These are phyloP conservation scores for Pisolithus tinctorius DNA, from an alignment of 768 basidiomycete genomes.

Conservation along the genomic window DNA sequence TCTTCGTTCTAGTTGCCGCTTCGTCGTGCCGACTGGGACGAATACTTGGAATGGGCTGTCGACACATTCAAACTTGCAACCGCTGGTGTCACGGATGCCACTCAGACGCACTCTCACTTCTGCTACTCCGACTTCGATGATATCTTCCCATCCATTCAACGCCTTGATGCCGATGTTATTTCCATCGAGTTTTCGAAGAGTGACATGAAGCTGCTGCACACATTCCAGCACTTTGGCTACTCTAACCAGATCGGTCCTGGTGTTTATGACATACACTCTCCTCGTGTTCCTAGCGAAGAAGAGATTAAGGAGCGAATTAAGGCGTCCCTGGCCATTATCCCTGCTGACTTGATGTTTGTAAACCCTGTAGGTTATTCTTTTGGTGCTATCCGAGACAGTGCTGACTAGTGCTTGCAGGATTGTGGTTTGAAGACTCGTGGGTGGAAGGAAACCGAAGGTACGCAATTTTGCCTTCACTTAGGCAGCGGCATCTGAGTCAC, in stretches of 20 bases:
- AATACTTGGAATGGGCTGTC: constrained; percentile 96
- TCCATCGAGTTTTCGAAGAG: constrained; percentile 98
- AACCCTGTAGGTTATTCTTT: constrained; percentile 58
- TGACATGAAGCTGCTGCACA: constrained; percentile 94
- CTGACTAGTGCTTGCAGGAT: constrained; percentile 40
- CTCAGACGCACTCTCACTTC: constrained; percentile 99
- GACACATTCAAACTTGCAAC: constrained; percentile 98
- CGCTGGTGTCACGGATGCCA: constrained; percentile 87
- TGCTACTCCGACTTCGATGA: constrained; percentile 99
- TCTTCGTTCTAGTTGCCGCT: constrained; percentile 67
- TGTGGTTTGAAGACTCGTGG: constrained; percentile 98
- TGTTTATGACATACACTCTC: constrained; percentile 99
- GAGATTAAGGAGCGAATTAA: constrained; percentile 93
- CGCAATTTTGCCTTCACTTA: constrained; percentile 5
- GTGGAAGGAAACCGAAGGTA: constrained; percentile 93
- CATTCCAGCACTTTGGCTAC: constrained; percentile 94
- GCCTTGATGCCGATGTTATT: constrained; percentile 97
- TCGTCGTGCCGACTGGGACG: constrained; percentile 92
- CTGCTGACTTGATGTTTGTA: constrained; percentile 76
- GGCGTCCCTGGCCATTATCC: constrained; percentile 77
- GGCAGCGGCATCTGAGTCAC: constrained; percentile 4
- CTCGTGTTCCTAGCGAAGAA: constrained; percentile 88
- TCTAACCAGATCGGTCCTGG: constrained; percentile 97
- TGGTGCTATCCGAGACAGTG: not conserved
- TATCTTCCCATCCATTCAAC: constrained; percentile 96